A percentile compares a stretch with the other conserved stretches of the same genome.
phyloP scores from a whole-genome alignment of 192 early-diverging fungal species.

The Backusella westeae region DNA sequence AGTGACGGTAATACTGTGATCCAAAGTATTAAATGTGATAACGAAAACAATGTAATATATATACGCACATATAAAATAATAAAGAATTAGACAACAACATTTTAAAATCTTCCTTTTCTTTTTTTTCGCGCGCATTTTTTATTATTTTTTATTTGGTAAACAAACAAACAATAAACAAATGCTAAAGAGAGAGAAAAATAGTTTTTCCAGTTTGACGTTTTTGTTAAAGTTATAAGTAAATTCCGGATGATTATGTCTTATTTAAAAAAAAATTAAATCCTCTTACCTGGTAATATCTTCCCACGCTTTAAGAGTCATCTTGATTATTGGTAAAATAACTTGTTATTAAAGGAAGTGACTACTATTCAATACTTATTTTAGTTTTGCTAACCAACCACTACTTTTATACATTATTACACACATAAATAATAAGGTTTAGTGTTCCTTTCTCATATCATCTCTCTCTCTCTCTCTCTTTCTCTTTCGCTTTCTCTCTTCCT shows the following conservation, averaged over 20 bases:
- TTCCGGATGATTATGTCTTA: background rate
- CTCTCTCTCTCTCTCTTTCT: background rate
- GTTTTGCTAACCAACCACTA: background rate
- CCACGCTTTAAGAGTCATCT: slow-evolving; percentile 5
- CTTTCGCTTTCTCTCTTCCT: background rate
- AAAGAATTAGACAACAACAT: background rate
- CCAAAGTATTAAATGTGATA: background rate
- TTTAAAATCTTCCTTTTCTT: background rate
- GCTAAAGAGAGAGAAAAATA: background rate
- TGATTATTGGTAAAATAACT: background rate
- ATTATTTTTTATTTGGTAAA: background rate
- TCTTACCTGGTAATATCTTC: background rate
- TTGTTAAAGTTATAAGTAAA: background rate
- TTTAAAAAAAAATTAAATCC: background rate
- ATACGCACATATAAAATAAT: background rate
- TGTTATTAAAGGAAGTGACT: background rate
- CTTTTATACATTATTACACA: background rate
- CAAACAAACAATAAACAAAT: background rate
- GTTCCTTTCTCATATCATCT: background rate
- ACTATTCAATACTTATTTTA: background rate
- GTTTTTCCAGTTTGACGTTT: background rate
- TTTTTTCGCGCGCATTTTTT: slow-evolving; percentile 3
- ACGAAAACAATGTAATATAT: background rate
- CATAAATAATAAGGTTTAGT: slow-evolving; percentile 5
- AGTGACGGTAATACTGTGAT: background rate